These are phyloP conservation scores for Tolypocladium pustulatum DNA, from an alignment of 2,329 filamentous ascomycete genomes.

Conservation along the genomic window DNA sequence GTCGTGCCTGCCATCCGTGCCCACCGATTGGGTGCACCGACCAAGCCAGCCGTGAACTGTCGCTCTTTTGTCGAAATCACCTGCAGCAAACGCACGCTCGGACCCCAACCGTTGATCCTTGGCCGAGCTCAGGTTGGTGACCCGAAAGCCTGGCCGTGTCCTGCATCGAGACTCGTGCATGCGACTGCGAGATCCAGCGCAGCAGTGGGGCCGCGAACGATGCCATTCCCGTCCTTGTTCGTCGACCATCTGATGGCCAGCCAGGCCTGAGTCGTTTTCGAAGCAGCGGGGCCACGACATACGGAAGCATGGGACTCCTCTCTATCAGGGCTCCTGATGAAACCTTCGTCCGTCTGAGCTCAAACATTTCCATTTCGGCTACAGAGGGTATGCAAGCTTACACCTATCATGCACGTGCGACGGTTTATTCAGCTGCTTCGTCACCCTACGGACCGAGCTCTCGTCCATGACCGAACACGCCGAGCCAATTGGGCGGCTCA, in stretches of 20 bases:
- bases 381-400: not conserved
- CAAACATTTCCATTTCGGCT: not conserved
- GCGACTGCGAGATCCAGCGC: not conserved
- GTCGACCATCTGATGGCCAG: not conserved
- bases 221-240: not conserved
- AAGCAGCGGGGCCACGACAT: not conserved
- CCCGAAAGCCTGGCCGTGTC: not conserved
- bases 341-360: not conserved
- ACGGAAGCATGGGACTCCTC: no score
- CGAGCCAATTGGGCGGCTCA: not conserved
- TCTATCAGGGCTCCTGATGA: not conserved
- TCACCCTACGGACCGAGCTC: no score
- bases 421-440: not conserved
- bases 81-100: not conserved
- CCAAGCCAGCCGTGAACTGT: not conserved
- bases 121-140: not conserved
- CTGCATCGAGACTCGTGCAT: not conserved
- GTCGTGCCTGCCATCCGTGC: not conserved
- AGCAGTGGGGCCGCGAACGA: not conserved
- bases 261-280: not conserved
- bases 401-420: not conserved
- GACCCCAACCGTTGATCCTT: not conserved
- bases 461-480: not conserved
- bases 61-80: not conserved
- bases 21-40: not conserved